Conservation (phyloP, 148 eudicot genomes). For the Heliosperma pusillum region DNA sequence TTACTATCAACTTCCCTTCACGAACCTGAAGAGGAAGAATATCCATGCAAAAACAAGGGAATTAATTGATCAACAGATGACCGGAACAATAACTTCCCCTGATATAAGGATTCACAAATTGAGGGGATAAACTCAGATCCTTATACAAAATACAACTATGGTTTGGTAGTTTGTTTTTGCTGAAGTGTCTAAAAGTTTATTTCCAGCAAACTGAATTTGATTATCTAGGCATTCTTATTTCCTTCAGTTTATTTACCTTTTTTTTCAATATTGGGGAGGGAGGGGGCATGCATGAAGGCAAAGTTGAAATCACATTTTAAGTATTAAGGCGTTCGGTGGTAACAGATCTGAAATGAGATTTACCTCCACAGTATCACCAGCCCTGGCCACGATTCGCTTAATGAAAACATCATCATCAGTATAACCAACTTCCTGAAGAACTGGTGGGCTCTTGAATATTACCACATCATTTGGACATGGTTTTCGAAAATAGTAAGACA, state of each 20-base stretch:
- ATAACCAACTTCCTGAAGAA: constrained; percentile 83
- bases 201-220: neutral
- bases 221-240: neutral
- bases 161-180: neutral
- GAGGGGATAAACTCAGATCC: neutral
- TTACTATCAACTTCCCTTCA: constrained; percentile 78
- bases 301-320: neutral
- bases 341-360: constrained; percentile 1
- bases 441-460: constrained; percentile 91
- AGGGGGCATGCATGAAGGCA: neutral
- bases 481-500: constrained; percentile 78
- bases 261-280: neutral
- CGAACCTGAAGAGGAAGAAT: constrained; percentile 52
- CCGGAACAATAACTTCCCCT: neutral
- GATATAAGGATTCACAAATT: neutral
- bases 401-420: constrained; percentile 90
- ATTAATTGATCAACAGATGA: neutral
- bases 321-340: neutral
- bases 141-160: neutral
- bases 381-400: constrained; percentile 85
- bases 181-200: neutral
- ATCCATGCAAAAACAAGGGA: neutral
- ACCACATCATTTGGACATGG: constrained; percentile 96
- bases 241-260: neutral
- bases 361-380: constrained; percentile 92